Base-by-base conservation (phyloP, 208 protist species). In the Leishmania major region DNA sequence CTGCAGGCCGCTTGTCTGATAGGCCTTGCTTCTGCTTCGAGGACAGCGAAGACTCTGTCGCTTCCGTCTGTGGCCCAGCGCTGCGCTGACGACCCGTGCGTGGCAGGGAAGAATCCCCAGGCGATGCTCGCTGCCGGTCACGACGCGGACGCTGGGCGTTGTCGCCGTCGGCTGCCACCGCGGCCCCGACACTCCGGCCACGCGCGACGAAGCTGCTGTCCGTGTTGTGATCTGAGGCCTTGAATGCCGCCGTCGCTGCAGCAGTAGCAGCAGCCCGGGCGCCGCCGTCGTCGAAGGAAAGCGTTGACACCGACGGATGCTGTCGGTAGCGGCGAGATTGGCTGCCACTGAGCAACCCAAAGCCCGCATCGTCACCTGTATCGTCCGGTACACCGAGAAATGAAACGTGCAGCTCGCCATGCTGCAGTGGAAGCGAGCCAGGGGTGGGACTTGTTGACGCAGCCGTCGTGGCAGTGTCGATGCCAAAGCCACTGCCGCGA, bases 341-440 rank as follows among this genome's bases (percentile, higher is more conserved):
- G 6, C 55, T 49, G 19, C 22, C 37, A 8, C 71, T 53, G 22
- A 45, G 37, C 19, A 67, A 2, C 1, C 17, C 55, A 1, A 51
- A 37, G 74, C 17, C 69, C 25, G 17, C 69, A 35, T 47, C 35
- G 53, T 60, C 55, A 3, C 31, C 8, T 17, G 35, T n/a, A 5
- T 10, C 74, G 31, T 66, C 60, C 1, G 76, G 76, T 5, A 66
- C 77, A 17, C 40, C 81, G 3, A 47, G 69, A 25, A 85, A 85
- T 59, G 60, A 85, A 37, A 85, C 69, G 77, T 85, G 81, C 35
- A 73, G 40, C 4, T 35, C 10, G 59, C 76, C 75, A 35, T 77
- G 75, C 57, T 57, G 67, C 31, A 75, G 35, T 1, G 55, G n/a
- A 8, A 35, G 25, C 7, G n/a, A 35, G 19, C 60, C 77, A 22